Evolutionary conservation across 768 basidiomycete species (phyloP), one percentile per base, ranked within the genome.

Genomic region (Imleria badia): DNA sequence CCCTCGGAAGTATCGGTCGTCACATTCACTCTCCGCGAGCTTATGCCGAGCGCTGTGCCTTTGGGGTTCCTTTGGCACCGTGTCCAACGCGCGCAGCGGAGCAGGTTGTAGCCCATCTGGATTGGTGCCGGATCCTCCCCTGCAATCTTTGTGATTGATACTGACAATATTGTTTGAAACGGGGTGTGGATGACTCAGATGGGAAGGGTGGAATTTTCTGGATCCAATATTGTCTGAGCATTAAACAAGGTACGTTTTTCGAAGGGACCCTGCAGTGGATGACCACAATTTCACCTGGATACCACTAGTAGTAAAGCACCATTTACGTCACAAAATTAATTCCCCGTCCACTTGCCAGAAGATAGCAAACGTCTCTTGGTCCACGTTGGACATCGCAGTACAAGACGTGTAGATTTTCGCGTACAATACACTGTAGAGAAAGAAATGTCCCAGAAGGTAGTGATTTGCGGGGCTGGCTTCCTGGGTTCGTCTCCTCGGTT

Each of bases 401-500:
- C 53, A 39, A 46, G 34, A 19, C 20, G 38, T 31, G 47, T 59
- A 22, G 31, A 39, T 33, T 42, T 45, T 29, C 36, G 23, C 19
- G 20, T 34, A 52, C 39, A 42, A n/a, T 20, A 31, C 19, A 13
- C 17, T 20, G 39, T 48, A 42, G 20, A 42, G 45, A 40, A 19
- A 46, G 17, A 45, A 19, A 64, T 68, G 67, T 51, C 64, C 17
- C 62, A 44, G 34, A 81, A 79, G 63, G 69, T 81, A 33, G 78
- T 81, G 26, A 65, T 82, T 14, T 83, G 82, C 46, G 81, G 82
- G 34, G 77, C 81, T 48, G 81, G 81, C 19, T 89, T 89, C 62
- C 63, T 89, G 58, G 87, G 87, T 83, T 59, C n/a, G 66, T 58
- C 45, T 22, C 39, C 57, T 54, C 31, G 45, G 13, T 38, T 57